A percentile compares a stretch with the other conserved stretches of the same genome.
These are phyloP conservation scores for Phytophthora kernoviae DNA, from an alignment of 352 stramenopile species.

Conservation along the genomic window DNA sequence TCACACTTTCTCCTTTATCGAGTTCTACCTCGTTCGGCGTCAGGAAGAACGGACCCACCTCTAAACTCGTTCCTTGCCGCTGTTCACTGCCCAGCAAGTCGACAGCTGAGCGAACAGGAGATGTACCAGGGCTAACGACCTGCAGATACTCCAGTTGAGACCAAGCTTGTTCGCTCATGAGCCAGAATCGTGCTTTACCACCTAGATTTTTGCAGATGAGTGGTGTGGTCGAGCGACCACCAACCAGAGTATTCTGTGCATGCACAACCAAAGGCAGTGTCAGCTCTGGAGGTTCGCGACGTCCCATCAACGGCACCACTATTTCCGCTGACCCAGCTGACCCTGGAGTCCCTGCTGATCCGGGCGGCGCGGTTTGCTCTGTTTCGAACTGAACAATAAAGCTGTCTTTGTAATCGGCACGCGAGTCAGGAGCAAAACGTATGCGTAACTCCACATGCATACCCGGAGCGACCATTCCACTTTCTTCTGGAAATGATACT, in stretches of 20 bases:
- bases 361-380: conserved; percentile 7
- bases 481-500: conserved; percentile 57
- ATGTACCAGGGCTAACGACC: conserved; percentile 9
- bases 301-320: conserved; percentile 49
- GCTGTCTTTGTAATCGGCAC: conserved; percentile 73
- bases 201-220: conserved; percentile 67
- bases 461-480: conserved; percentile 66
- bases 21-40: conserved; percentile 65
- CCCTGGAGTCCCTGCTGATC: conserved; percentile 20
- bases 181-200: conserved; percentile 70
- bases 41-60: conserved; percentile 59
- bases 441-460: conserved; percentile 69
- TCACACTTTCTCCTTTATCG: conserved; percentile 39
- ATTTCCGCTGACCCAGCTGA: conserved; percentile 29
- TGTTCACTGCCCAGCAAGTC: conserved; percentile 18
- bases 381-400: conserved; percentile 65
- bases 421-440: conserved; percentile 74
- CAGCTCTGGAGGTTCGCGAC: conserved; percentile 59
- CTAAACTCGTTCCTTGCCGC: conserved; percentile 4
- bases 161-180: conserved; percentile 59
- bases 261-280: conserved; percentile 66
- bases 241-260: conserved; percentile 69
- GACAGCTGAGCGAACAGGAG: conserved; percentile 16
- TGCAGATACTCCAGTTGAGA: conserved; percentile 36
- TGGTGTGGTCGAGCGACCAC: conserved; percentile 45